A percentile compares a stretch with the other conserved stretches of the same genome.
Conservation (phyloP, 306 rosid genomes). For the Glycine tomentella region DNA sequence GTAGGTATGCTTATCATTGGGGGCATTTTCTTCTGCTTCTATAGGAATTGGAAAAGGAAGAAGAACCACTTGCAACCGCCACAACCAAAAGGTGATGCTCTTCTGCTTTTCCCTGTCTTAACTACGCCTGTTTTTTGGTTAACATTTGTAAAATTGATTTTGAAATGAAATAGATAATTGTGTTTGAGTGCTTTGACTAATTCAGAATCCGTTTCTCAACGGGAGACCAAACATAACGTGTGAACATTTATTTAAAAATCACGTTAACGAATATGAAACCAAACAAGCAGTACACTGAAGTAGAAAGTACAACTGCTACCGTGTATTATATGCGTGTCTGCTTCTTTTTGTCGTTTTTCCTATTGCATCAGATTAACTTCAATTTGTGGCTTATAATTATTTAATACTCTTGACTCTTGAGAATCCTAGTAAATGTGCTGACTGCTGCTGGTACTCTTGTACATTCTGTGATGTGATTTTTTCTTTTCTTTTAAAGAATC, state of each 20-base stretch:
- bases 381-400: background rate
- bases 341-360: slow-evolving; percentile 22
- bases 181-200: background rate
- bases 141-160: background rate
- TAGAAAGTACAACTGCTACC: background rate
- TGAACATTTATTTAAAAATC: background rate
- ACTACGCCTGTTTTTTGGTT: no score
- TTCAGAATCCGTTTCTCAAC: background rate
- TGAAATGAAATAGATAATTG: background rate
- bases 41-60: slow-evolving; percentile 25
- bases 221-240: background rate
- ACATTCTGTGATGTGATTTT: background rate
- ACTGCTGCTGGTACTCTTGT: background rate
- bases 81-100: slow-evolving; percentile 15
- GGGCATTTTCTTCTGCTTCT: slow-evolving; percentile 23
- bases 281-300: background rate
- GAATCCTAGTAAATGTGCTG: background rate
- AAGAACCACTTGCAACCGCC: background rate
- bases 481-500: background rate
- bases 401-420: background rate
- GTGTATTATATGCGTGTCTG: background rate
- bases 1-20: slow-evolving; percentile 21
- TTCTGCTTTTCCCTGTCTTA: no score
- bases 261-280: background rate
- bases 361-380: background rate